Evolutionary conservation across 202 grass and related monocot genomes (phyloP).

Genomic region (Setaria viridis): DNA sequence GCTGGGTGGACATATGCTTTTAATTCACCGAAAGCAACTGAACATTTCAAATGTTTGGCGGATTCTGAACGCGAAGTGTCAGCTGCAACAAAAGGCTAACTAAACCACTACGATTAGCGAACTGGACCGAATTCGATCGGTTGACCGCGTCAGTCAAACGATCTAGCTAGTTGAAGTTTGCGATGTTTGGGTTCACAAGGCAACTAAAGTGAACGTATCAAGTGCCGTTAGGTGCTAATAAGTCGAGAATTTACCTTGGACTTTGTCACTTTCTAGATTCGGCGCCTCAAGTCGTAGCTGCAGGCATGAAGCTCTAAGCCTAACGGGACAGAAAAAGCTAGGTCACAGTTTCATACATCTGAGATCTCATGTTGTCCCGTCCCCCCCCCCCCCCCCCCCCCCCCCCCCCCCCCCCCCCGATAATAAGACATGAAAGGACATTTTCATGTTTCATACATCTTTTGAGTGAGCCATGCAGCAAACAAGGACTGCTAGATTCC

Average conservation of each 20-base stretch:
- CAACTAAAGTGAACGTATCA: background rate
- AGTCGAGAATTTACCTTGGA: slow-evolving; percentile 15
- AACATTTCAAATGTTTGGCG: slow-evolving; percentile 29
- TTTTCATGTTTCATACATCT: slow-evolving; percentile 13
- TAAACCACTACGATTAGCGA: background rate
- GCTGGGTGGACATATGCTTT: background rate
- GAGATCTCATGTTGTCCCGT: background rate
- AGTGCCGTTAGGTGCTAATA: background rate
- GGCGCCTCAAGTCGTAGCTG: slow-evolving; percentile 8
- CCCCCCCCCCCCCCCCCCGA: no score
- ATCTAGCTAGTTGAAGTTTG: slow-evolving; percentile 3
- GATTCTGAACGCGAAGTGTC: slow-evolving; percentile 28
- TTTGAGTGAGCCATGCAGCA: slow-evolving; percentile 4
- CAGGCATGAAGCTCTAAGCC: background rate
- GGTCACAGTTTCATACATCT: slow-evolving; percentile 19
- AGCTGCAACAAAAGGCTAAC: background rate
- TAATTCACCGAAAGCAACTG: background rate
- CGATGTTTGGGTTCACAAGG: slow-evolving; percentile 6
- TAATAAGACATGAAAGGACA: background rate
- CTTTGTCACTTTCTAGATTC: slow-evolving; percentile 34
- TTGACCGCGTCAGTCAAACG: slow-evolving; percentile 43
- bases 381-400: no score
- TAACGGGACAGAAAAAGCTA: background rate
- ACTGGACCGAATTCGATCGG: background rate
- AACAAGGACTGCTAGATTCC: background rate